phyloP scores from a whole-genome alignment of 2,329 filamentous ascomycete genomes.

The Apiospora pterosperma region DNA sequence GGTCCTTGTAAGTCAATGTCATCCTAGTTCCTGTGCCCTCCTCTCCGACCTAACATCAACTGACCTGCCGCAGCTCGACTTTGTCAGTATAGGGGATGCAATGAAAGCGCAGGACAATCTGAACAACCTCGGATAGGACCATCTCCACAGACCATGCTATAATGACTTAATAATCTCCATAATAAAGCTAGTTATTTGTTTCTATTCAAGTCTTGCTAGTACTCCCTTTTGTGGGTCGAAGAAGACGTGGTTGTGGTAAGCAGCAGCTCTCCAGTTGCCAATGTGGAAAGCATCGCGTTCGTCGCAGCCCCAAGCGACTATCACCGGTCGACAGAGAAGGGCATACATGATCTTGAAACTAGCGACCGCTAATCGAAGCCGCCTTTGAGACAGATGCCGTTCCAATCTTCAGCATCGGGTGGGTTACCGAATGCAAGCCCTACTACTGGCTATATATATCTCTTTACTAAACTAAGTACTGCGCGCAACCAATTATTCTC shows the following conservation, averaged over 20 bases:
- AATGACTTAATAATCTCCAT: neutral
- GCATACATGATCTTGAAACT: neutral
- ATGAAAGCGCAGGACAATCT: neutral
- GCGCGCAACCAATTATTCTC: neutral
- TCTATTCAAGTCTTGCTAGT: neutral
- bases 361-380: neutral
- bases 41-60: neutral
- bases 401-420: neutral
- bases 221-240: neutral
- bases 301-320: no score
- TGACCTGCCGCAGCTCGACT: slow-evolving; percentile 4
- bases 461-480: neutral
- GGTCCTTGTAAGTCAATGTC: slow-evolving; percentile 30
- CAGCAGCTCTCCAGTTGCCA: neutral
- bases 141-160: neutral
- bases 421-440: neutral
- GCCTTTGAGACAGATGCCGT: neutral
- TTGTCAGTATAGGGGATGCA: neutral
- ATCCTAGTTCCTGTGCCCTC: neutral
- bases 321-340: no score
- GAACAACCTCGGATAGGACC: neutral
- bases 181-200: neutral
- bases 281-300: neutral
- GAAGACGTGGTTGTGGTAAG: neutral
- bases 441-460: neutral